Conservation (phyloP, 805 yeast species). For the Naumovozyma dairenensis region DNA sequence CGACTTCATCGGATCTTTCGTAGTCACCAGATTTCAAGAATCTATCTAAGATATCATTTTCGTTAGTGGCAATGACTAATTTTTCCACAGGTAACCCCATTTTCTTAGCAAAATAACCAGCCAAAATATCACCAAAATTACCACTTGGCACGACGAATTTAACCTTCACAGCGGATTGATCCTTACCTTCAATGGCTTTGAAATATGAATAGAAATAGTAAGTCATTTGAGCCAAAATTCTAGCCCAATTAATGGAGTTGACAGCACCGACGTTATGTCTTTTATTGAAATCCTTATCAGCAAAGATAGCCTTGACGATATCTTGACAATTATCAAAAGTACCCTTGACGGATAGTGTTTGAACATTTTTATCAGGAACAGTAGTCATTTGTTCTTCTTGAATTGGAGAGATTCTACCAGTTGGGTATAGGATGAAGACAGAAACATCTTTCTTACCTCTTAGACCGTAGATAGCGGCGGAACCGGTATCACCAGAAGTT, state of each 20-base stretch:
- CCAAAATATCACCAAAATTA: slow-evolving; percentile 95
- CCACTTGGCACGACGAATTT: slow-evolving; percentile 95
- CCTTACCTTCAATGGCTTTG: slow-evolving; percentile 38
- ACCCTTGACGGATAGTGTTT: slow-evolving; percentile 89
- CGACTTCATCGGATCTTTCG: slow-evolving; percentile 65
- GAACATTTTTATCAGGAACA: slow-evolving; percentile 84
- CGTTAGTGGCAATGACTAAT: slow-evolving; percentile 89
- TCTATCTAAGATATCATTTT: slow-evolving; percentile 89
- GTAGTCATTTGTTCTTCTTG: slow-evolving; percentile 99
- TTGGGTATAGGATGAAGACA: slow-evolving; percentile 91
- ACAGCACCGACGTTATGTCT: slow-evolving; percentile 95
- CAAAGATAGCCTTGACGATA: slow-evolving; percentile 85
- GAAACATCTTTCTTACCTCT: slow-evolving; percentile 97
- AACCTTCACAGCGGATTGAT: slow-evolving; percentile 44
- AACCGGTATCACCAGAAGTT: slow-evolving; percentile 97
- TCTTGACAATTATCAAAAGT: slow-evolving; percentile 98
- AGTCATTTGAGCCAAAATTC: slow-evolving; percentile 95
- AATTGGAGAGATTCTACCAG: slow-evolving; percentile 93
- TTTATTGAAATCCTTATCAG: slow-evolving; percentile 77
- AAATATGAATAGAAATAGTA: slow-evolving; percentile 92
- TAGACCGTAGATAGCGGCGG: slow-evolving; percentile 97
- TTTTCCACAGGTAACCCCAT: slow-evolving; percentile 91
- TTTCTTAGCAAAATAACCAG: slow-evolving; percentile 87
- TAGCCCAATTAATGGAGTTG: slow-evolving; percentile 98
- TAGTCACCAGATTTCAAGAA: slow-evolving; percentile 81